phyloP scores from a whole-genome alignment of 148 eudicot species.

The Selenicereus undatus region DNA sequence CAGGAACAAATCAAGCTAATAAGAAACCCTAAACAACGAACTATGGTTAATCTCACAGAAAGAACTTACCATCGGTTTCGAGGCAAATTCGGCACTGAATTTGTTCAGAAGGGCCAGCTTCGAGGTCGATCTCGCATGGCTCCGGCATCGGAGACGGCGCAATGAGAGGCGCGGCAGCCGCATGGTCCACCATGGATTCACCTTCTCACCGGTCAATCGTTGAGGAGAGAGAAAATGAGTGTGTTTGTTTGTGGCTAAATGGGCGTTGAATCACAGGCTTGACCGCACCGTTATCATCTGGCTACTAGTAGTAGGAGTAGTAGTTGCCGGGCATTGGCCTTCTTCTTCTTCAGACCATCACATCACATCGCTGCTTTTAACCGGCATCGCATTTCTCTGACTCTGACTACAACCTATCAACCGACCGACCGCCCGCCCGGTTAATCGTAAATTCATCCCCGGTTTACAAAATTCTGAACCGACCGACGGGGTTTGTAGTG shows the following conservation, averaged over 20 bases:
- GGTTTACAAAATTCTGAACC: not conserved
- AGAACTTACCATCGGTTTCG: conserved; percentile 67
- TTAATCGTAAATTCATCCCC: not conserved
- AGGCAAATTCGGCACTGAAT: conserved; percentile 98
- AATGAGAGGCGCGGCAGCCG: conserved; percentile 59
- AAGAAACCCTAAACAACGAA: conserved; percentile 17
- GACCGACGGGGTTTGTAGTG: not conserved
- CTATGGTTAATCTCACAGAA: conserved; percentile 2
- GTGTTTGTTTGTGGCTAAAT: not conserved
- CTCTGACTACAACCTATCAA: not conserved
- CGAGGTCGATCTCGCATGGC: conserved; percentile 60
- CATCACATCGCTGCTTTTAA: not conserved
- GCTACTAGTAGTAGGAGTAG: not conserved
- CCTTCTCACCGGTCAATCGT: no score
- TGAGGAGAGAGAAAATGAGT: conserved; percentile 4
- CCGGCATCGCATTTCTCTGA: not conserved
- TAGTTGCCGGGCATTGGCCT: not conserved
- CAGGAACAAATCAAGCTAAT: conserved; percentile 8
- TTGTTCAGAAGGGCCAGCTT: conserved; percentile 83
- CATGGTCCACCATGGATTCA: conserved; percentile 47
- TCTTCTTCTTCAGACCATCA: not conserved
- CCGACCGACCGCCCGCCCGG: not conserved
- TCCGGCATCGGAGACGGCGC: conserved; percentile 46
- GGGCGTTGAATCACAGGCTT: not conserved
- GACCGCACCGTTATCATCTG: not conserved